Base-by-base conservation (phyloP, 441 rosid species). In the Pelargonium australe region DNA sequence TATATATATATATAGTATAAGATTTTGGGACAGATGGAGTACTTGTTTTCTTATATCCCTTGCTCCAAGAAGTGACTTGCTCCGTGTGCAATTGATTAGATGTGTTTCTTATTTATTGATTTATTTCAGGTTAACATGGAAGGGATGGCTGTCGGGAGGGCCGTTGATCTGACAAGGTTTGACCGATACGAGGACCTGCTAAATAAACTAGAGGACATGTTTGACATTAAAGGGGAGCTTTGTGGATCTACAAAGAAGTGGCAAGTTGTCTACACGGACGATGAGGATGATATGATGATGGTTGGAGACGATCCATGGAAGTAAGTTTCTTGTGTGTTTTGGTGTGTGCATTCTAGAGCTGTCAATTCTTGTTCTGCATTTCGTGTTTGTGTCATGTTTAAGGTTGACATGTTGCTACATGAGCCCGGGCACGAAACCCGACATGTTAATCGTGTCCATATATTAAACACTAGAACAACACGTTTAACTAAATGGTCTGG, bases 241-340 rank as follows among this genome's bases (percentile, higher is more conserved):
- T 71, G 82, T 66, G 88, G 88, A 77, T 84, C 89, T 49, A 71
- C 77, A 63, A 89, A 80, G 80, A 88, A 86, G 74, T 95, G 99
- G 99, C 92, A 88, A 78, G 96, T 95, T 41, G 96, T 95, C 57
- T 95, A 95, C 81, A 84, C 96, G 13, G 98, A 92, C 64, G 89
- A 92, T 81, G 98, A 95, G 81, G 96, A 92, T 79, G 98, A 95
- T 88, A 87, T 80, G 89, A 95, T 95, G 99, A 89, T 92, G 98
- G 97, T 91, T 66, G 99, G 99, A 57, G 98, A 92, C 78, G 99
- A 92, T 82, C 99, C 98, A 51, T 92, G 99, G 99, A 82, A 82
- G 99, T 92, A 90, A 89, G 98, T 88, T 76, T 17, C 40, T 4
- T 34, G 40, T 34, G 40, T 34, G 40, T 34, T 34, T 34, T 34